Evolutionary conservation across 495 filamentous ascomycete genomes (phyloP).

Genomic region (Aspergillus hancockii): DNA sequence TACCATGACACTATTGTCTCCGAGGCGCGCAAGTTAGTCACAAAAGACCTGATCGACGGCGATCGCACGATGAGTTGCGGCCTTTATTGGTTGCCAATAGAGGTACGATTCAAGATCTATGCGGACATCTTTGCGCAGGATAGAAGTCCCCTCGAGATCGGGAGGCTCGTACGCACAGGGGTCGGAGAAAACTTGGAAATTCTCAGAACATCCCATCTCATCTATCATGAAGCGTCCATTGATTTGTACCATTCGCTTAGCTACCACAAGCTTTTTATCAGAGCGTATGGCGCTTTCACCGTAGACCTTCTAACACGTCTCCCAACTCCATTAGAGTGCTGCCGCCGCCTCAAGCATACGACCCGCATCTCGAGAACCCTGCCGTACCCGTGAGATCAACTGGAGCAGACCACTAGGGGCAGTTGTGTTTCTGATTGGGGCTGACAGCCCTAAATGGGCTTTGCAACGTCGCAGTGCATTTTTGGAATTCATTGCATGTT

Average conservation of each 20-base stretch:
- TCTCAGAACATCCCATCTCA: constrained; percentile 17
- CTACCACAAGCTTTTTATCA: constrained; percentile 30
- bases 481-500: constrained; percentile 14
- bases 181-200: constrained; percentile 14
- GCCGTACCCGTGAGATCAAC: constrained; percentile 5
- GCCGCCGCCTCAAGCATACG: background rate
- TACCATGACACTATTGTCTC: constrained; percentile 10
- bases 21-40: constrained; percentile 11
- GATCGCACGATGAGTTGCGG: constrained; percentile 5
- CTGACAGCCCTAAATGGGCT: constrained; percentile 10
- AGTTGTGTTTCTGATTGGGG: constrained; percentile 15
- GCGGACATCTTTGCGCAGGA: constrained; percentile 14
- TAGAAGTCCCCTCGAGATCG: constrained; percentile 14
- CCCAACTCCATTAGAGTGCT: constrained; percentile 13
- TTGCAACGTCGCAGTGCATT: constrained; percentile 18
- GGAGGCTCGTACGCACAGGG: constrained; percentile 8
- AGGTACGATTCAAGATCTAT: constrained; percentile 18
- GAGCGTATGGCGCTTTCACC: constrained; percentile 19
- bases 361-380: constrained; percentile 3
- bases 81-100: constrained; percentile 18
- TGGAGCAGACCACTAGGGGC: constrained; percentile 17
- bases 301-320: constrained; percentile 13
- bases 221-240: constrained; percentile 25
- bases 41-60: constrained; percentile 6
- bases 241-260: constrained; percentile 30